A percentile compares a stretch with the other conserved stretches of the same genome.
Evolutionary conservation across 306 rosid genomes (phyloP).

Genomic region (Vigna unguiculata): DNA sequence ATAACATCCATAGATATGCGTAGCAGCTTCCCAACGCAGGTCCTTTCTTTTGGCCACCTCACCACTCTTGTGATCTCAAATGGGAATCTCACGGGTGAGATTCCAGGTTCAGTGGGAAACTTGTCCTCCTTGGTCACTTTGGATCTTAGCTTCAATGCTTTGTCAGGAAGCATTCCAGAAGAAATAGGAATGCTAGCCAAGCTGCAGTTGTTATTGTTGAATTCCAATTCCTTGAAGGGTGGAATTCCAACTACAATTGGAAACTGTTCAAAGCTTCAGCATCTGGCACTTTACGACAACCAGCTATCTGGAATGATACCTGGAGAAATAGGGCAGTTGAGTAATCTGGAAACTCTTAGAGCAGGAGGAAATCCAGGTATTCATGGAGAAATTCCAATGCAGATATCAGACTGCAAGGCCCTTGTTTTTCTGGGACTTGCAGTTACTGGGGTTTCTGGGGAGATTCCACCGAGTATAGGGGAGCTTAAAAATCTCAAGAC

Average conservation of each 20-base stretch:
- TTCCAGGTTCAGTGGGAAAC: conserved; percentile 74
- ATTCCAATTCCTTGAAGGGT: conserved; percentile 74
- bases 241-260: conserved; percentile 75
- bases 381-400: conserved; percentile 81
- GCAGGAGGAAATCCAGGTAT: conserved; percentile 89
- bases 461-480: conserved; percentile 80
- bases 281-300: conserved; percentile 78
- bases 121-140: conserved; percentile 70
- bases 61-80: conserved; percentile 73
- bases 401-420: conserved; percentile 74
- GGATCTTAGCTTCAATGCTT: conserved; percentile 86
- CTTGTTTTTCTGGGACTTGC: conserved; percentile 82
- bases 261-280: conserved; percentile 77
- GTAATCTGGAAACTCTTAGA: conserved; percentile 62
- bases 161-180: conserved; percentile 76
- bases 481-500: conserved; percentile 75
- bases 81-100: conserved; percentile 80
- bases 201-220: conserved; percentile 62
- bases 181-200: conserved; percentile 65
- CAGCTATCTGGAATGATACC: conserved; percentile 82
- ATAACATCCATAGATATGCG: conserved; percentile 68
- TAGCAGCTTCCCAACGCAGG: conserved; percentile 67
- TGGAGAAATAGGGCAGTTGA: conserved; percentile 68
- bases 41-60: conserved; percentile 71
- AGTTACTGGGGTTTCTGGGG: conserved; percentile 81